Conservation (phyloP, 805 yeast species). For the Saccharomyces kudriavzevii region DNA sequence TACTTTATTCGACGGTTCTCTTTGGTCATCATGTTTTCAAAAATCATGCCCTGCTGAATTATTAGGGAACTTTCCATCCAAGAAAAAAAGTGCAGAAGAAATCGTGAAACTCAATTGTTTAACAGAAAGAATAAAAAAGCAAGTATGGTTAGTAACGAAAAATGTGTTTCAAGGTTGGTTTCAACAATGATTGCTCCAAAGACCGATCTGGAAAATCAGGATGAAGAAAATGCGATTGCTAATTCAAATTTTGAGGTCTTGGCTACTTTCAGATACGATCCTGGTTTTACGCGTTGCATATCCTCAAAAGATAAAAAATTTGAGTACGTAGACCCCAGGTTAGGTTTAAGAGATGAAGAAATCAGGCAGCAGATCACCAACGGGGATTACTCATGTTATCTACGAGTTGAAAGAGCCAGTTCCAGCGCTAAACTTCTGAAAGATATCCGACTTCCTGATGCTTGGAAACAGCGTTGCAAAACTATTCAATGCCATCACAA, state of each 20-base stretch:
- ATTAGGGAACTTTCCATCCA: background rate
- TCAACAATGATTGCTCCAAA: background rate
- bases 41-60: background rate
- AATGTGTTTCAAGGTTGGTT: background rate
- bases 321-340: background rate
- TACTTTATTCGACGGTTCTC: background rate
- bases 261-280: conserved; percentile 72
- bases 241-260: conserved; percentile 42
- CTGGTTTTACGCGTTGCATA: conserved; percentile 32
- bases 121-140: background rate
- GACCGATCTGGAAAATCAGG: background rate
- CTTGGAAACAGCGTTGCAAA: conserved; percentile 11
- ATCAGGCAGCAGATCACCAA: background rate
- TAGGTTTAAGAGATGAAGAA: background rate
- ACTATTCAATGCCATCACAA: background rate
- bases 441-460: conserved; percentile 9
- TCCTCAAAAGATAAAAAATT: background rate
- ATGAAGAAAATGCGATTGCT: background rate
- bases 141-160: background rate
- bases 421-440: conserved; percentile 26
- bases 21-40: background rate
- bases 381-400: background rate
- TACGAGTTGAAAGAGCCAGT: background rate
- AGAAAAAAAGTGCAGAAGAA: background rate
- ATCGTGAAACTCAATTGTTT: background rate